Conservation (phyloP, 805 yeast species). For the Sugiyamaella chiloensis region DNA sequence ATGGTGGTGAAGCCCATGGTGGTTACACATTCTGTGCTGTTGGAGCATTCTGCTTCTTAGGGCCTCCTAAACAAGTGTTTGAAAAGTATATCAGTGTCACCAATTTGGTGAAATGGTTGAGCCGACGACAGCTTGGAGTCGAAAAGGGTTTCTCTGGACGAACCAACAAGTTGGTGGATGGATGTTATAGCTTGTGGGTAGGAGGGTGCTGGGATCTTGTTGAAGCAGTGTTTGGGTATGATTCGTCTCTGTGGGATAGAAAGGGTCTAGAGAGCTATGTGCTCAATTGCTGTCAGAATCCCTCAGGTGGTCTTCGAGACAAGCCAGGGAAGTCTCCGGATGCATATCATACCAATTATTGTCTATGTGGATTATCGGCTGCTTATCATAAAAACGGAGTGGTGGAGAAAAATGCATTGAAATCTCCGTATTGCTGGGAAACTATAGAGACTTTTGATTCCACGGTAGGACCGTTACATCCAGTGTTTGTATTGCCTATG, state of each 20-base stretch:
- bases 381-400: conserved; percentile 45
- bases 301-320: conserved; percentile 76
- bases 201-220: conserved; percentile 71
- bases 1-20: conserved; percentile 90
- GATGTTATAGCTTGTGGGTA: conserved; percentile 94
- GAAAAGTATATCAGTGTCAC: conserved; percentile 45
- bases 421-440: conserved; percentile 31
- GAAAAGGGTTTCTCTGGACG: conserved; percentile 92
- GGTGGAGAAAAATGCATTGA: background rate
- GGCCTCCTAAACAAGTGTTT: conserved; percentile 37
- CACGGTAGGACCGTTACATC: conserved; percentile 40
- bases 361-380: conserved; percentile 67
- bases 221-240: conserved; percentile 46
- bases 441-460: conserved; percentile 14
- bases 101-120: conserved; percentile 59
- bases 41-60: conserved; percentile 54
- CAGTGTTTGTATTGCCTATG: conserved; percentile 58
- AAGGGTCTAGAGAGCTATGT: conserved; percentile 61
- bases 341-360: conserved; percentile 88
- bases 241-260: conserved; percentile 46
- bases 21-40: conserved; percentile 93
- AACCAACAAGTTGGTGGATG: conserved; percentile 90
- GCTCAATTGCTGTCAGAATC: conserved; percentile 68
- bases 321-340: conserved; percentile 83
- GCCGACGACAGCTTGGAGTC: conserved; percentile 59